Conservation (phyloP, 129 eudicot genomes). For the Deinandra increscens region DNA sequence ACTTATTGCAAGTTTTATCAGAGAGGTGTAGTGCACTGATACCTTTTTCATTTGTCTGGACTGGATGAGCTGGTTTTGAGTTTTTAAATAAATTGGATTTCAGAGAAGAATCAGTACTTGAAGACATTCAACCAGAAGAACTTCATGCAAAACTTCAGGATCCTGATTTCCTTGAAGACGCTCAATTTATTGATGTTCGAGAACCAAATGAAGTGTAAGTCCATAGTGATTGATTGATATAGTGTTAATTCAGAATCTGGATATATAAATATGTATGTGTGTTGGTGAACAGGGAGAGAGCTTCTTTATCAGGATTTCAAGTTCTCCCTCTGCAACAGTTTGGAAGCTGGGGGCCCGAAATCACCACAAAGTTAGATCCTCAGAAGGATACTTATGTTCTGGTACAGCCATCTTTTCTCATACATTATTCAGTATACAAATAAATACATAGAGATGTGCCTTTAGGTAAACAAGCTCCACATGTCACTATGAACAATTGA, state of each 20-base stretch:
- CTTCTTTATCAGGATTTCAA: constrained; percentile 76
- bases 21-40: constrained; percentile 56
- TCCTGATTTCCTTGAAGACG: constrained; percentile 69
- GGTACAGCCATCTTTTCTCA: constrained; percentile 41
- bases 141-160: constrained; percentile 82
- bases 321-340: constrained; percentile 93
- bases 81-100: constrained; percentile 9
- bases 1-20: constrained; percentile 86
- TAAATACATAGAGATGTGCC: not conserved
- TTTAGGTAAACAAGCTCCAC: not conserved
- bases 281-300: constrained; percentile 72
- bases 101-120: constrained; percentile 77
- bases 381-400: constrained; percentile 91
- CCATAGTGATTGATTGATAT: not conserved
- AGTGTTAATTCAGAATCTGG: not conserved
- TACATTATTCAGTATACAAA: not conserved
- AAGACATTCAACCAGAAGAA: constrained; percentile 72
- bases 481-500: not conserved
- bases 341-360: constrained; percentile 95
- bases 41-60: not conserved
- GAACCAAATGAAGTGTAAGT: constrained; percentile 97
- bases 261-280: no score
- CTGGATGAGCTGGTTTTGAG: constrained; percentile 10
- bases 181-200: constrained; percentile 87
- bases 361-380: constrained; percentile 70